Conservation (phyloP, 805 yeast genomes). For the Candida lessepsii region DNA sequence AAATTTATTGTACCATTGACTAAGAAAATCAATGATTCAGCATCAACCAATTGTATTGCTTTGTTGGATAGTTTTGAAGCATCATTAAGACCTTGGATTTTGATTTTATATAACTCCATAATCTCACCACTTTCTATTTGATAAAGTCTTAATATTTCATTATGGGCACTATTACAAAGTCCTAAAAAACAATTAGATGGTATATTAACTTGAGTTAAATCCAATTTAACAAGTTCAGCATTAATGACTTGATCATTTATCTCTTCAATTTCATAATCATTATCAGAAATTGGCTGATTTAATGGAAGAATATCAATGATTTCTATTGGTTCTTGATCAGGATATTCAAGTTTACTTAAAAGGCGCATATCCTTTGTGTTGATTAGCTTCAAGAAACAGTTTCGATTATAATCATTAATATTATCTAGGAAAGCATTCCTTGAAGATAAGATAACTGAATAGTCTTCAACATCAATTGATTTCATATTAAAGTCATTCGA, state of each 20-base stretch:
- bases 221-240: not conserved
- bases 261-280: constrained; percentile 1
- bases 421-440: constrained; percentile 15
- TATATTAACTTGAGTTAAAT: not conserved
- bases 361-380: constrained; percentile 16
- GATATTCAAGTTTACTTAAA: constrained; percentile 12
- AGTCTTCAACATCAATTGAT: constrained; percentile 13
- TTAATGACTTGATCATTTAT: constrained; percentile 1
- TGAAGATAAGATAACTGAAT: constrained; percentile 19
- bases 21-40: constrained; percentile 13
- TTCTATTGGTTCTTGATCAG: constrained; percentile 15
- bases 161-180: constrained; percentile 14
- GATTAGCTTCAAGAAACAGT: constrained; percentile 18
- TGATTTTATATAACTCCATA: constrained; percentile 9
- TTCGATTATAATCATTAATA: constrained; percentile 15
- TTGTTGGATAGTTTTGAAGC: constrained; percentile 12
- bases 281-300: not conserved
- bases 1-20: constrained; percentile 20
- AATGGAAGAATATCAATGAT: constrained; percentile 20
- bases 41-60: constrained; percentile 16
- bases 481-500: constrained; percentile 19
- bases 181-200: constrained; percentile 16
- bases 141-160: constrained; percentile 14
- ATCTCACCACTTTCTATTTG: constrained; percentile 13
- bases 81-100: constrained; percentile 15